These are phyloP conservation scores for Leccinum variicolor DNA, from an alignment of 768 basidiomycete species.

Conservation along the genomic window DNA sequence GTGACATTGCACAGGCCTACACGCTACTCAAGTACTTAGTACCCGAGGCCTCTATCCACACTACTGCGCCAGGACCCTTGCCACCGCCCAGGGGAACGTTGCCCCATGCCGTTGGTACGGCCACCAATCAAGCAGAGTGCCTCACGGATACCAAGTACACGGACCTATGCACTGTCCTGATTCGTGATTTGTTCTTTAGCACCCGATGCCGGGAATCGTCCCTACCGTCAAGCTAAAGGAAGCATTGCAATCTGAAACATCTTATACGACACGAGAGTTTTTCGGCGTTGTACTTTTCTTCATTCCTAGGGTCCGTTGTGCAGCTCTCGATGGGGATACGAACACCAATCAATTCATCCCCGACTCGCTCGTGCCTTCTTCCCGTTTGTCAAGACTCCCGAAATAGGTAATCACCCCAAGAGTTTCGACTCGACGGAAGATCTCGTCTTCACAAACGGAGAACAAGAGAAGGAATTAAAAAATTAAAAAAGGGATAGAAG, in stretches of 20 bases:
- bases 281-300: neutral
- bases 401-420: neutral
- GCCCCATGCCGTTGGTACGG: neutral
- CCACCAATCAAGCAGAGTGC: neutral
- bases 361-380: neutral
- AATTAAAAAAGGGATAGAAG: neutral
- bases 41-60: too few relatives aligned
- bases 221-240: neutral
- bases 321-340: neutral
- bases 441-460: neutral
- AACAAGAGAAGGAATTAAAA: neutral
- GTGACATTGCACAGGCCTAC: neutral
- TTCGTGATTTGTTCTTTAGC: neutral
- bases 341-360: neutral
- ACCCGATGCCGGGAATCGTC: neutral
- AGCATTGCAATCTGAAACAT: neutral
- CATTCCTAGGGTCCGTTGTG: neutral
- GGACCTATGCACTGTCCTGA: neutral
- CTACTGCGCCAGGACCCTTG: too few relatives aligned
- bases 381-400: neutral
- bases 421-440: conserved; percentile 1
- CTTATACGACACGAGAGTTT: neutral
- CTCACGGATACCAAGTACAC: neutral
- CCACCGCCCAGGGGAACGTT: neutral
- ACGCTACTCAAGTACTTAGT: neutral